Percentiles rank a stretch among this genome's conserved stretches.
Evolutionary conservation across 2,329 filamentous ascomycete genomes (phyloP).

Genomic region (Claviceps africana): DNA sequence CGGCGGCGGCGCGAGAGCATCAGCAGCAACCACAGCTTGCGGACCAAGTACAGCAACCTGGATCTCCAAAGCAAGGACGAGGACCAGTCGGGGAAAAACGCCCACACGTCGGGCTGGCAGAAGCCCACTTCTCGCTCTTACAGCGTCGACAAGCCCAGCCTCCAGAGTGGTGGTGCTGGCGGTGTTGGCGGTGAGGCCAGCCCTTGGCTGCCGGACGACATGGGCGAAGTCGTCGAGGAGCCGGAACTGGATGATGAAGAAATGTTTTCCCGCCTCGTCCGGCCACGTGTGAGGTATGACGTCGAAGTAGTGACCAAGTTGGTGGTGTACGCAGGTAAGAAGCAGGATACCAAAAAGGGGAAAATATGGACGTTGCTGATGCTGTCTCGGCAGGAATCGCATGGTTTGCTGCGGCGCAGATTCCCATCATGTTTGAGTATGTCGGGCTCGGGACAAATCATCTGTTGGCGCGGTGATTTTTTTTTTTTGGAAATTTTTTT

Average conservation of each 20-base stretch:
- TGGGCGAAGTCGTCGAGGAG: conserved; percentile 17
- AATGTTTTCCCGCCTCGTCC: conserved; percentile 72
- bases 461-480: conserved; percentile 12
- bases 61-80: conserved; percentile 27
- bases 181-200: conserved; percentile 49
- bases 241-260: conserved; percentile 53
- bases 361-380: neutral
- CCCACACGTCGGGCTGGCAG: conserved; percentile 31
- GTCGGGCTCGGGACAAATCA: conserved; percentile 36
- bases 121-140: conserved; percentile 30
- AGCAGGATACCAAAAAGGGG: too few species aligned
- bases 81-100: conserved; percentile 23
- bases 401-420: conserved; percentile 64
- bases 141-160: conserved; percentile 52
- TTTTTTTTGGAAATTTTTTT: neutral
- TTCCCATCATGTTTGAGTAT: conserved; percentile 57
- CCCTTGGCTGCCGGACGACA: neutral
- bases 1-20: conserved; percentile 41
- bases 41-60: conserved; percentile 28
- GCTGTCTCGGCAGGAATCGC: conserved; percentile 49
- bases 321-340: conserved; percentile 75
- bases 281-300: conserved; percentile 84
- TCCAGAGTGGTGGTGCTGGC: conserved; percentile 71
- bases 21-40: conserved; percentile 34
- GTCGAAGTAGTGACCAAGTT: conserved; percentile 98